Base-by-base conservation (phyloP, 169 alveolate species). In the Plasmodium knowlesi region DNA sequence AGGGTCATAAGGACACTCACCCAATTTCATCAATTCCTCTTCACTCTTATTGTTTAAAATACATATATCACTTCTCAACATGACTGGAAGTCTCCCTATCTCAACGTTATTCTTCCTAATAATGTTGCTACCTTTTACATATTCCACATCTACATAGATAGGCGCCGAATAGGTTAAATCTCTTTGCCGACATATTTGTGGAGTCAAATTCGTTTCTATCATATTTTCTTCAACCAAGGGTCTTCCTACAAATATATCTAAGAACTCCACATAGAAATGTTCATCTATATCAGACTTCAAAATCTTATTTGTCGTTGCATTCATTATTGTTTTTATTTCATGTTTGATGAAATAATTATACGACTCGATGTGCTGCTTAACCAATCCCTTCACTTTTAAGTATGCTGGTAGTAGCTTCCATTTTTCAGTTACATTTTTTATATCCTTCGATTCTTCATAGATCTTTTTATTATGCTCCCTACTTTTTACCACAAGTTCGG, bases 151-250 rank as follows among this genome's bases (percentile, higher is more conserved):
- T 25, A 98, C 99, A 86, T 92, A 96, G 85, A 99, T 98, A 32
- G 99, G 99, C 19, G 99, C 99, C 8, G 99, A 96, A 96, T 99
- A 99, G 30, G 99, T 99, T 78, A 99, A 84, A 92, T 98, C 99
- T 73, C 99, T 96, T 72, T 98, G 93, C 76, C 99, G 96, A 82
- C 99, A 99, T 95, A 98, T 98, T 96, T 98, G 98, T 1, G 99
- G 99, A 34, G 99, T 98, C 43, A 98, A 90, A 30, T 80, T 92
- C 1, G 95, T 84, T 10, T 96, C 96, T 46, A 95, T 93, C 95
- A 95, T 94, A 95, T 97, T 98, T 89, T 98, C 99, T 89, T 96
- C 97, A 46, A 96, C 92, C 76, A 95, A 95, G 4, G 99, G 99
- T 70, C 82, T 93, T 1, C 98, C 98, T 19, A 98, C 98, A 61